Evolutionary conservation across 2,329 filamentous ascomycete species (phyloP).

Genomic region (Colletotrichum navitas): DNA sequence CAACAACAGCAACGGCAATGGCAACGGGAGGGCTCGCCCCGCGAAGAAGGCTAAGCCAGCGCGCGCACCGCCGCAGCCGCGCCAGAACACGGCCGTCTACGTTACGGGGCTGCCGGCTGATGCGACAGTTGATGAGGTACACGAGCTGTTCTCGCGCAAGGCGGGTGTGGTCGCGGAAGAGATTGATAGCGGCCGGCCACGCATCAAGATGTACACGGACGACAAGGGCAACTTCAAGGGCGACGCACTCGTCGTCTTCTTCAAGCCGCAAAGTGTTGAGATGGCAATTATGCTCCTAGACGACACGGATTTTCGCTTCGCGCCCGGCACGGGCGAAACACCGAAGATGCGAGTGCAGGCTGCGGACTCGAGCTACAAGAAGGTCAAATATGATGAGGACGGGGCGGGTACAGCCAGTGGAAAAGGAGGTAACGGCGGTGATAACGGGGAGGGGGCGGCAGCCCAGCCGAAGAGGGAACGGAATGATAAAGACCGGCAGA

Average conservation of each 20-base stretch:
- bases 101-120: conserved; percentile 89
- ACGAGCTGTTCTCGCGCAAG: conserved; percentile 84
- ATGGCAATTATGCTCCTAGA: conserved; percentile 86
- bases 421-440: conserved; percentile 43
- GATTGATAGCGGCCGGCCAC: conserved; percentile 86
- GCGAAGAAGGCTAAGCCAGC: conserved; percentile 62
- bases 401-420: conserved; percentile 36
- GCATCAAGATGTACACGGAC: conserved; percentile 94
- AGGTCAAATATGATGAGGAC: conserved; percentile 76
- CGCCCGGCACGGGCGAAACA: conserved; percentile 65
- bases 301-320: conserved; percentile 83
- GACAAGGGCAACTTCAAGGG: conserved; percentile 89
- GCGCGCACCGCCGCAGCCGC: conserved; percentile 63
- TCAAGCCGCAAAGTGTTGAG: conserved; percentile 92
- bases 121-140: conserved; percentile 82
- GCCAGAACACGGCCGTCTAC: conserved; percentile 90
- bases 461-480: conserved; percentile 46
- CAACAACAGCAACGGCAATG: conserved; percentile 39
- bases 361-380: conserved; percentile 94
- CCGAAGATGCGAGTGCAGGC: conserved; percentile 81
- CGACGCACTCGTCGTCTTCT: conserved; percentile 93
- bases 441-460: conserved; percentile 54
- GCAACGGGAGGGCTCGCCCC: conserved; percentile 48
- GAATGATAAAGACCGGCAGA: conserved; percentile 80
- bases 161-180: conserved; percentile 94